Evolutionary conservation across 2,329 filamentous ascomycete species (phyloP), one percentile per base, ranked within the genome.

Genomic region (Xylariaceae sp.): DNA sequence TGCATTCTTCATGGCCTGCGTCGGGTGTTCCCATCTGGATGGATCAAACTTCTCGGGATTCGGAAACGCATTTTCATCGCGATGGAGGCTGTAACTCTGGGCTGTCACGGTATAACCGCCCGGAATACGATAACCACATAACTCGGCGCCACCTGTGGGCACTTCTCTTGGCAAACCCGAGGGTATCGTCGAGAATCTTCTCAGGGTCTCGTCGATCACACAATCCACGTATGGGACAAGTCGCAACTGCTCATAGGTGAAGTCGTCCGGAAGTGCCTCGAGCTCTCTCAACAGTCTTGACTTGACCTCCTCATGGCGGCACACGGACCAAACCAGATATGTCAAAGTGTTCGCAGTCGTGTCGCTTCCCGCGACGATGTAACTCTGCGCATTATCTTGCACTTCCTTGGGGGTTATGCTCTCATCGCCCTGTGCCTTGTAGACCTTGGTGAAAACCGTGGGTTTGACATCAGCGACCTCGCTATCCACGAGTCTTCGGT

Each of bases 301-400:
- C 30, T 70, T 69, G n/a, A 77, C 60, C 0, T 64, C 53, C 0
- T 69, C 69, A 9, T 70, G 53, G 11, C 65, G 62, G 45, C 71
- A 73, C 6, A 78, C 69, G 2, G 71, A 66, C 75, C 76, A 81
- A 6, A 76, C 64, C 1, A 79, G 64, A 57, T 80, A 82, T 0
- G 78, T 80, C 23, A 83, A 61, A 0, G 77, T 77, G n/a, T 75
- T 72, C 0, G 80, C 76, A 0, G 80, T 82, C 0, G 81, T 83
- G 57, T 83, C 80, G 47, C 75, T 79, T 1, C 80, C 81, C 1
- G 80, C 81, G 2, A 80, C 39, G 51, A 83, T 82, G 61, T 78
- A 80, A 0, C 69, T 57, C 13, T 63, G 63, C 3, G 65, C 65
- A 23, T 66, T 62, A 23, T 52, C 8, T 1, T 23, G 47, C 8